phyloP scores from a whole-genome alignment of 495 filamentous ascomycete genomes.

The Bombardia bombarda region DNA sequence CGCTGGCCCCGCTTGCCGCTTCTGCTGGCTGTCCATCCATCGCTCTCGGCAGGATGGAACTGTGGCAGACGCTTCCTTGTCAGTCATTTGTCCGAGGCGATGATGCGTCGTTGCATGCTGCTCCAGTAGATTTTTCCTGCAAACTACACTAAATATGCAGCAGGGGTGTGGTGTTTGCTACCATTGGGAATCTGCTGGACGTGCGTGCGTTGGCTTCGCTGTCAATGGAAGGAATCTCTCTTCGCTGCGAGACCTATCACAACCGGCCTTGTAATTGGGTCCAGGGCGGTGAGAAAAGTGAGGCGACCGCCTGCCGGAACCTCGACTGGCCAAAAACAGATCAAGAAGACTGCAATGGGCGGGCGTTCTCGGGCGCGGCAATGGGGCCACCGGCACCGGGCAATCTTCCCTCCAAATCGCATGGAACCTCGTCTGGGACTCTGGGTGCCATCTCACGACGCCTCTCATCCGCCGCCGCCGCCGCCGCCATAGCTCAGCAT shows the following conservation, averaged over 20 bases:
- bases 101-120: constrained; percentile 1
- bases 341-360: too few species aligned
- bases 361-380: too few species aligned
- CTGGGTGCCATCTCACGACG: too few species aligned
- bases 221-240: constrained; percentile 12
- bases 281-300: too few species aligned
- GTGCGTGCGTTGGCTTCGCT: constrained; percentile 11
- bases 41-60: neutral
- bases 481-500: too few species aligned
- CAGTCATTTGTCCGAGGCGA: constrained; percentile 4
- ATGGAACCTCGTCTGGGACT: too few species aligned
- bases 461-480: too few species aligned
- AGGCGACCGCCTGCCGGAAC: constrained; percentile 6
- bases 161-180: neutral
- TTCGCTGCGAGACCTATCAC: constrained; percentile 3
- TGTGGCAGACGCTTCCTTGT: constrained; percentile 1
- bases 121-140: neutral
- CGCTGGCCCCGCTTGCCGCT: neutral
- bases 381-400: too few species aligned
- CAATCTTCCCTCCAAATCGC: too few species aligned
- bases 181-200: constrained; percentile 9
- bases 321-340: constrained; percentile 11
- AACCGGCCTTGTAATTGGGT: too few species aligned
- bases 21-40: neutral
- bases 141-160: neutral